A percentile compares a stretch with the other conserved stretches of the same genome.
phyloP scores from a whole-genome alignment of 345 rosid species.

The Brassica carinata region DNA sequence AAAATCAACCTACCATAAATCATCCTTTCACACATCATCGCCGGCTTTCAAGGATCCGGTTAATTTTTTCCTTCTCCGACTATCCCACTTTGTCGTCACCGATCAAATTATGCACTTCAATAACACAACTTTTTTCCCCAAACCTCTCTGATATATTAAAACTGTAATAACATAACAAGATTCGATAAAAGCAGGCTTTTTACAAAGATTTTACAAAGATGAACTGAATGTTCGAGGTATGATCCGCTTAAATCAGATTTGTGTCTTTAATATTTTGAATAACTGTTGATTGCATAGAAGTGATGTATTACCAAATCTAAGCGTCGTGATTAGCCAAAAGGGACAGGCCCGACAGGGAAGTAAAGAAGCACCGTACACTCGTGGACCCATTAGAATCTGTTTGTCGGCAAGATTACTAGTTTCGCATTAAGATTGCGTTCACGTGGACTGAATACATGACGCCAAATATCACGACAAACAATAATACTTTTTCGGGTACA shows the following conservation, averaged over 20 bases:
- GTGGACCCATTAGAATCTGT: slow-evolving; percentile 18
- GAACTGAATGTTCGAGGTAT: background rate
- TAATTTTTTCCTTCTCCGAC: no score
- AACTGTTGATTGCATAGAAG: slow-evolving; percentile 23
- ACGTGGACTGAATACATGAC: slow-evolving; percentile 17
- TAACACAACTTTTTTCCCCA: background rate
- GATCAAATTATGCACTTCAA: no score
- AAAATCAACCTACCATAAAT: no score
- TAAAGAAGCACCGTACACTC: slow-evolving; percentile 37
- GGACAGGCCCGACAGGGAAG: slow-evolving; percentile 3
- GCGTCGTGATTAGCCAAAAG: slow-evolving; percentile 23
- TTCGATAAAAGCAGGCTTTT: background rate
- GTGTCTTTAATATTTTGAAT: background rate
- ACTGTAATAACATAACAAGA: background rate
- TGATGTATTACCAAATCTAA: slow-evolving; percentile 33
- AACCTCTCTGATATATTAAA: background rate
- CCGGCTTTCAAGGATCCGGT: no score
- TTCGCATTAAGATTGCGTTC: slow-evolving; percentile 28
- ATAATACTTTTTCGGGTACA: background rate
- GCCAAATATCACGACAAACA: background rate
- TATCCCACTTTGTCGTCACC: no score
- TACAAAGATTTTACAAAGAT: background rate
- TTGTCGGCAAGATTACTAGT: slow-evolving; percentile 31
- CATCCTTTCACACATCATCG: no score
- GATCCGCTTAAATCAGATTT: background rate